Percentiles rank a stretch among this genome's conserved stretches.
phyloP scores from a whole-genome alignment of 371 early-diverging fungal genomes.

The Mortierella sp. region DNA sequence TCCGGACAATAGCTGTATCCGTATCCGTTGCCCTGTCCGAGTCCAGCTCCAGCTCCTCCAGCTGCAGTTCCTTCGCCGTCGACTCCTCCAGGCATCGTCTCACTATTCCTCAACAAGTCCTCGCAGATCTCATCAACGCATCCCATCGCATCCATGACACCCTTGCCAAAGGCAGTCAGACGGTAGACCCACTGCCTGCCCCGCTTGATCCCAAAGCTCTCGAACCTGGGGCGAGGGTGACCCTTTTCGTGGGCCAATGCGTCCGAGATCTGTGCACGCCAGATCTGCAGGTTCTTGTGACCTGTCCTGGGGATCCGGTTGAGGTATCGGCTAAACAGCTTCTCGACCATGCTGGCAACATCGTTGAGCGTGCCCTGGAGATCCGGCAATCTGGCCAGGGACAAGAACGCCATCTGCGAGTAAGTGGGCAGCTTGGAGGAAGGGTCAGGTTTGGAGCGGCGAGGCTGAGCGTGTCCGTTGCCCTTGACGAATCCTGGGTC shows the following conservation, averaged over 20 bases:
- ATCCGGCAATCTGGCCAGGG: conserved; percentile 44
- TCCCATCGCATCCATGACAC: conserved; percentile 53
- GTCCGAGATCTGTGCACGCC: conserved; percentile 57
- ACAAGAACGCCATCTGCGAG: conserved; percentile 56
- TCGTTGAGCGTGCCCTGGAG: conserved; percentile 51
- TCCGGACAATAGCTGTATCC: conserved; percentile 48
- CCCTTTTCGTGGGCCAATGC: conserved; percentile 55
- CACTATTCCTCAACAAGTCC: conserved; percentile 44
- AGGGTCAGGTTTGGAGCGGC: conserved; percentile 52
- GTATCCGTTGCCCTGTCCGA: conserved; percentile 47
- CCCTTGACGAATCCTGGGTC: conserved; percentile 57
- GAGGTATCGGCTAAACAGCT: conserved; percentile 48
- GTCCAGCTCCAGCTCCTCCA: conserved; percentile 48
- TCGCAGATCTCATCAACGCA: conserved; percentile 51
- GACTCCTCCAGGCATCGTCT: conserved; percentile 25
- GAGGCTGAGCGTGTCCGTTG: conserved; percentile 56
- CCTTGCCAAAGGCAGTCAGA: conserved; percentile 46
- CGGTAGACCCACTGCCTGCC: conserved; percentile 56
- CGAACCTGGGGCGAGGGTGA: conserved; percentile 50
- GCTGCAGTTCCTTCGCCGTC: conserved; percentile 23
- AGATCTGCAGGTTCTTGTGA: conserved; percentile 55
- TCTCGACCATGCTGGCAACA: conserved; percentile 54
- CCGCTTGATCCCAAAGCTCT: conserved; percentile 57
- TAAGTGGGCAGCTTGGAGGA: conserved; percentile 53
- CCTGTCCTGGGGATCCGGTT: conserved; percentile 56